These are phyloP conservation scores for Citrus mangshanensis DNA, from an alignment of 345 rosid genomes.

Conservation along the genomic window DNA sequence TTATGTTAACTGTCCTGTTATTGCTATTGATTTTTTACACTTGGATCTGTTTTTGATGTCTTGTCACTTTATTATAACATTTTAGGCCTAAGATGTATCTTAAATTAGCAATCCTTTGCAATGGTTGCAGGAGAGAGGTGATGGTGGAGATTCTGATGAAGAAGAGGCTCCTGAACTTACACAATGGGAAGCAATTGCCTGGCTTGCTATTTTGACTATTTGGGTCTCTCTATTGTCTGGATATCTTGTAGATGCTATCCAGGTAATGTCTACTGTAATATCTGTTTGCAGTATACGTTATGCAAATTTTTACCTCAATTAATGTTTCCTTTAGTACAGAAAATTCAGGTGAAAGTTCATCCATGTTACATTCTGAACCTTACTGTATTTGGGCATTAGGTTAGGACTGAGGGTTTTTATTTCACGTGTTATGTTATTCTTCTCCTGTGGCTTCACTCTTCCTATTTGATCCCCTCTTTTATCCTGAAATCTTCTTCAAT, in stretches of 20 bases:
- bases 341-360: too few relatives aligned
- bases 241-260: constrained; percentile 84
- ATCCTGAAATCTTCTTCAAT: neutral
- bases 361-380: neutral
- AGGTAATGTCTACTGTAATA: constrained; percentile 36
- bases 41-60: neutral
- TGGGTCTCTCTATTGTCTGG: constrained; percentile 88
- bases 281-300: neutral
- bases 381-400: neutral
- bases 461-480: neutral
- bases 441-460: neutral
- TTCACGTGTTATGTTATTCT: neutral
- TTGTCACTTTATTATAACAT: neutral
- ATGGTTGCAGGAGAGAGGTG: constrained; percentile 22
- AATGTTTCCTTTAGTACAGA: neutral
- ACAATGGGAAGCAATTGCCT: constrained; percentile 71
- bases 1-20: neutral
- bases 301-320: neutral
- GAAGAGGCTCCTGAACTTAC: constrained; percentile 74
- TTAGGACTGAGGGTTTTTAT: neutral
- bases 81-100: neutral
- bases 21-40: neutral
- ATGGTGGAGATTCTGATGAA: constrained; percentile 24
- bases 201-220: constrained; percentile 79
- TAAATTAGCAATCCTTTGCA: neutral